Percentiles rank a stretch among this genome's conserved stretches.
These are phyloP conservation scores for Thecaphora thlaspeos DNA, from an alignment of 1,284 basidiomycete species.

Conservation along the genomic window DNA sequence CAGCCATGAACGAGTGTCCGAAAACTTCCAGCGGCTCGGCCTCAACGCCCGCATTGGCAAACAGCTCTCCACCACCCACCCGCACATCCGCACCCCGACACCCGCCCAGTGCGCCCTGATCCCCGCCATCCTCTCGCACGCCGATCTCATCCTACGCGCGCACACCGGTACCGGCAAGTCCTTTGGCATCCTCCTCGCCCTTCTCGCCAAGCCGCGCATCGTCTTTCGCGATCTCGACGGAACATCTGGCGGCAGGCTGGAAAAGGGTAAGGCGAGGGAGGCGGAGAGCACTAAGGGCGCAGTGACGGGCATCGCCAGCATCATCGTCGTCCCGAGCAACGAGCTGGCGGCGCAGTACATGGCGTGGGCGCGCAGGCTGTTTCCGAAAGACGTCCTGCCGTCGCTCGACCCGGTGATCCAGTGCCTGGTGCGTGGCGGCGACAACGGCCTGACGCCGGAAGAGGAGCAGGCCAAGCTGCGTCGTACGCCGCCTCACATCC, in stretches of 20 bases:
- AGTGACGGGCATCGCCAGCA: slow-evolving; percentile 36
- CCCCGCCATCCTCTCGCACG: slow-evolving; percentile 36
- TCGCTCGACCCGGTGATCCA: slow-evolving; percentile 49
- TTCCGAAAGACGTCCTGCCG: slow-evolving; percentile 22
- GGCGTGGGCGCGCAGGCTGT: slow-evolving; percentile 41
- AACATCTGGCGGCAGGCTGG: not conserved
- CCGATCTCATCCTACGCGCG: slow-evolving; percentile 50
- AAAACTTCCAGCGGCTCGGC: slow-evolving; percentile 29
- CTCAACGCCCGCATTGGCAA: slow-evolving; percentile 35
- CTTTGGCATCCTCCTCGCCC: slow-evolving; percentile 48
- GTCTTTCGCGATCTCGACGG: slow-evolving; percentile 24
- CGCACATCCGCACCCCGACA: slow-evolving; percentile 45
- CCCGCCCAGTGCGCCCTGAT: slow-evolving; percentile 46
- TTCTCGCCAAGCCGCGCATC: slow-evolving; percentile 52
- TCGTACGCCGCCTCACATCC: slow-evolving; percentile 41
- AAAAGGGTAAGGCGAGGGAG: not conserved
- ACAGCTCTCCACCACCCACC: slow-evolving; percentile 32
- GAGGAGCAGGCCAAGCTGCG: slow-evolving; percentile 38
- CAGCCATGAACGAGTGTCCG: slow-evolving; percentile 11
- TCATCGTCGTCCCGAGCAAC: slow-evolving; percentile 52
- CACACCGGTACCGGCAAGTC: slow-evolving; percentile 56
- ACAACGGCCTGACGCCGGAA: slow-evolving; percentile 13
- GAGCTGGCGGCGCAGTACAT: slow-evolving; percentile 53
- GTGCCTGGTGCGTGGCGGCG: slow-evolving; percentile 36
- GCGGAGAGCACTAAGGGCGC: not conserved